Evolutionary conservation across 2,329 filamentous ascomycete genomes (phyloP).

Genomic region (Fusarium penzigii): DNA sequence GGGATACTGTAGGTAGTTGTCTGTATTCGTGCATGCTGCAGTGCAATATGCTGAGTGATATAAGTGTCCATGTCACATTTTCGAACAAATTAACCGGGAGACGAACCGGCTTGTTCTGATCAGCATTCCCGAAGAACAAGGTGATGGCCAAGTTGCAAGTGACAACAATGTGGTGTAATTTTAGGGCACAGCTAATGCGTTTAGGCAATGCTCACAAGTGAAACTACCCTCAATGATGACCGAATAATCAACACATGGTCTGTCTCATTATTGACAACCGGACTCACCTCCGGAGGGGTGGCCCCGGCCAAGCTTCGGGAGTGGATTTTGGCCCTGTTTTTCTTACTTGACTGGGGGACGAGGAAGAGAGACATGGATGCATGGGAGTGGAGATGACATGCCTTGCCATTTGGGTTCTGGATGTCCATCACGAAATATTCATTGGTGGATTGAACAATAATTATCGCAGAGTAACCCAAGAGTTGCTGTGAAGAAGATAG

Average conservation of each 20-base stretch:
- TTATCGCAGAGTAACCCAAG: neutral
- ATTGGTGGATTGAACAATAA: neutral
- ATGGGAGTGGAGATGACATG: constrained; percentile 15
- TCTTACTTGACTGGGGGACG: constrained; percentile 1
- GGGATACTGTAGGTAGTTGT: neutral
- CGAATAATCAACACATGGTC: constrained; percentile 14
- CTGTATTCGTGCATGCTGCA: neutral
- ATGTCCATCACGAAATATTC: too few species aligned
- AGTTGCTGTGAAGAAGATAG: neutral
- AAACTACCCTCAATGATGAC: constrained; percentile 3
- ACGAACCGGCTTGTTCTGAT: neutral
- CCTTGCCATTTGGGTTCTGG: constrained; percentile 10
- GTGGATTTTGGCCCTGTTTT: neutral
- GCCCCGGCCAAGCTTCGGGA: constrained; percentile 16
- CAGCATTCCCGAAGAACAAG: neutral
- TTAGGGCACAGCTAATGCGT: too few species aligned
- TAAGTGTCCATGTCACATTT: neutral
- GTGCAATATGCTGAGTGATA: neutral
- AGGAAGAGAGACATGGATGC: constrained; percentile 9
- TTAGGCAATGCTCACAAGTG: too few species aligned
- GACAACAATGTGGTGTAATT: too few species aligned
- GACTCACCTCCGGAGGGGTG: constrained; percentile 19
- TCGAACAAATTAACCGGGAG: neutral
- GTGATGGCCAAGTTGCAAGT: too few species aligned
- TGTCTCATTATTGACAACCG: constrained; percentile 6